Evolutionary conservation across 495 filamentous ascomycete species (phyloP).

Genomic region (Tetracladium setigerum): DNA sequence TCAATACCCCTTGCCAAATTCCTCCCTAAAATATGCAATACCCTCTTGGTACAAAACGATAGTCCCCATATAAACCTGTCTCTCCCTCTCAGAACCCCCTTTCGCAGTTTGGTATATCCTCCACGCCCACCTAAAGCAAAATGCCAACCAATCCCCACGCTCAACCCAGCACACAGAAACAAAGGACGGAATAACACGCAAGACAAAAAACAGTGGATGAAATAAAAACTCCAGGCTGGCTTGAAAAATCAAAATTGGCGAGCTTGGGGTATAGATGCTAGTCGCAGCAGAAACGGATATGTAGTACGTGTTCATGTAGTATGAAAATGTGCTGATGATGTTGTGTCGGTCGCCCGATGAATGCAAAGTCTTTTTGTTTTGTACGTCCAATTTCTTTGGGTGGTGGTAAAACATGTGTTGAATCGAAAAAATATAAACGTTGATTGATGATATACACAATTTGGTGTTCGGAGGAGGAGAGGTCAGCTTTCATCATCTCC

Average conservation of each 20-base stretch:
- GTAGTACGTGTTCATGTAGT: not conserved
- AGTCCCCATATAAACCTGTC: not conserved
- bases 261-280: too few relatives aligned
- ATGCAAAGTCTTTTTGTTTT: slow-evolving; percentile 3
- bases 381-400: too few relatives aligned
- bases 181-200: too few relatives aligned
- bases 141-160: not conserved
- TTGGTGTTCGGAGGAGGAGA: not conserved
- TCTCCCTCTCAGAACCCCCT: not conserved
- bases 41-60: not conserved
- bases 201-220: not conserved
- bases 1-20: not conserved
- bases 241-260: slow-evolving; percentile 4
- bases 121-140: slow-evolving; percentile 15
- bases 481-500: not conserved
- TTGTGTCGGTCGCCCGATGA: not conserved
- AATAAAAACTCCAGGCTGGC: not conserved
- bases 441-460: not conserved
- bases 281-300: too few relatives aligned
- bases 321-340: not conserved
- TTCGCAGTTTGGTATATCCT: slow-evolving; percentile 2
- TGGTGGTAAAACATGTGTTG: too few relatives aligned
- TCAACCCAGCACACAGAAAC: too few relatives aligned
- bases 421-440: not conserved
- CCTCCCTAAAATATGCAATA: not conserved